Conservation (phyloP, 2,329 filamentous ascomycete species). For the Sordariomycetes sp. region DNA sequence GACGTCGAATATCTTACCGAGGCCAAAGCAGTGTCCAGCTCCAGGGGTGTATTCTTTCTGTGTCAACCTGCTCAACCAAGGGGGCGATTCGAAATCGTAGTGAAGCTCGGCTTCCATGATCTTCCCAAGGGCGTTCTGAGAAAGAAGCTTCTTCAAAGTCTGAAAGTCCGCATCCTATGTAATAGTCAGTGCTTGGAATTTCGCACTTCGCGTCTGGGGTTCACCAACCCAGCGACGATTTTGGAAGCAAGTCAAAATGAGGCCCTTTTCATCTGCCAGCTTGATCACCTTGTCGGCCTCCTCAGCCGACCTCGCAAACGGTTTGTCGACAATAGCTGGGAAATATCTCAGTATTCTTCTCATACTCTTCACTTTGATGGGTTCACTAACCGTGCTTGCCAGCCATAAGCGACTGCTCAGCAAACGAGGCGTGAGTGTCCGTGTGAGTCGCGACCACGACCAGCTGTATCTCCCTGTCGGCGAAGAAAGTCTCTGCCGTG, state of each 20-base stretch:
- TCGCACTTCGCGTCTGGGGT: background rate
- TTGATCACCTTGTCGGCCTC: constrained; percentile 56
- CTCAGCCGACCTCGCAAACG: constrained; percentile 64
- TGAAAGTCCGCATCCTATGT: constrained; percentile 59
- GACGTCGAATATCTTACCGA: constrained; percentile 19
- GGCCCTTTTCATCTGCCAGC: constrained; percentile 40
- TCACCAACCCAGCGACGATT: constrained; percentile 54
- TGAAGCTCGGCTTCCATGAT: constrained; percentile 58
- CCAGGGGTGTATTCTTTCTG: constrained; percentile 24
- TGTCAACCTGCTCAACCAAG: constrained; percentile 24
- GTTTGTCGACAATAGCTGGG: constrained; percentile 52
- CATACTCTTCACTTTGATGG: background rate
- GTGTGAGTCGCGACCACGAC: constrained; percentile 66
- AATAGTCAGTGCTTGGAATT: background rate
- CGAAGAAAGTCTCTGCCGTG: constrained; percentile 50
- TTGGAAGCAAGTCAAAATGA: constrained; percentile 60
- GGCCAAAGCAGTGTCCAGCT: constrained; percentile 29
- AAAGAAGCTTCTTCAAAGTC: constrained; percentile 55
- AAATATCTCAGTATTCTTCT: too few species aligned
- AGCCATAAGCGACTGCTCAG: constrained; percentile 53
- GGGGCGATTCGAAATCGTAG: constrained; percentile 45
- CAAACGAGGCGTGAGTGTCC: constrained; percentile 58
- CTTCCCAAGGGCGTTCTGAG: constrained; percentile 48
- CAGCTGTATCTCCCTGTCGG: constrained; percentile 59
- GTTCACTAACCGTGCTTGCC: constrained; percentile 53